phyloP scores from a whole-genome alignment of 495 filamentous ascomycete genomes.

The Parachaetomium inaequale region DNA sequence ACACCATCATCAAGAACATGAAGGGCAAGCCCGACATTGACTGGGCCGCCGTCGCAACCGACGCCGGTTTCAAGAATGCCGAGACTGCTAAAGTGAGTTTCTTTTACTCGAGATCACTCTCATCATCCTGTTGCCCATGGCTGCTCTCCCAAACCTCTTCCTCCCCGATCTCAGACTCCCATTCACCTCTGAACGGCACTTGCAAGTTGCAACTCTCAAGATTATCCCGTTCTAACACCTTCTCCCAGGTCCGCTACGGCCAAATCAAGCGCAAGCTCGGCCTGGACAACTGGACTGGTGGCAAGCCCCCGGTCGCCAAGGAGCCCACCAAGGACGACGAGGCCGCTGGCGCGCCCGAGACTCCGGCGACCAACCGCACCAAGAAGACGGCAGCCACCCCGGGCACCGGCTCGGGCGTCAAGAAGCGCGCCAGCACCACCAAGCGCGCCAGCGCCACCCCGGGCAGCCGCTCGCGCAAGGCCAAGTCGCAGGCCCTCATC shows the following conservation, averaged over 20 bases:
- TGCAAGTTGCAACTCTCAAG: too few species aligned
- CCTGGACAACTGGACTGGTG: slow-evolving; percentile 15
- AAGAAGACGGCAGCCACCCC: background rate
- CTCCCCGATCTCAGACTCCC: background rate
- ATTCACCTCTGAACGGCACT: background rate
- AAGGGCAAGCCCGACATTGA: slow-evolving; percentile 23
- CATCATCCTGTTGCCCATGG: background rate
- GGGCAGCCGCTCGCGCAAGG: slow-evolving; percentile 6
- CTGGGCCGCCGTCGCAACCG: slow-evolving; percentile 20
- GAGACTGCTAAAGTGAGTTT: slow-evolving; percentile 26
- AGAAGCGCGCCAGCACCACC: slow-evolving; percentile 5
- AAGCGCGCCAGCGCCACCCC: slow-evolving; percentile 1
- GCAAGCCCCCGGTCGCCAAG: background rate
- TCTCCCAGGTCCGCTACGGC: slow-evolving; percentile 29
- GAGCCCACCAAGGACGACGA: background rate
- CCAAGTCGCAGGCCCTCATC: slow-evolving; percentile 1
- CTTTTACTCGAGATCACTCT: background rate
- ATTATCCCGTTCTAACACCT: background rate
- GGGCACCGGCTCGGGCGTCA: slow-evolving; percentile 11
- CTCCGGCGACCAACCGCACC: background rate
- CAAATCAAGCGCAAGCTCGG: slow-evolving; percentile 32
- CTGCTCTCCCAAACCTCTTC: background rate
- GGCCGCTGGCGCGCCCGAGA: background rate
- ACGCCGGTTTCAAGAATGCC: slow-evolving; percentile 21
- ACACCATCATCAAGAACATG: slow-evolving; percentile 19